Evolutionary conservation across 257 asterid species (phyloP), one percentile per base, ranked within the genome.

Genomic region (Solanum tarijense): DNA sequence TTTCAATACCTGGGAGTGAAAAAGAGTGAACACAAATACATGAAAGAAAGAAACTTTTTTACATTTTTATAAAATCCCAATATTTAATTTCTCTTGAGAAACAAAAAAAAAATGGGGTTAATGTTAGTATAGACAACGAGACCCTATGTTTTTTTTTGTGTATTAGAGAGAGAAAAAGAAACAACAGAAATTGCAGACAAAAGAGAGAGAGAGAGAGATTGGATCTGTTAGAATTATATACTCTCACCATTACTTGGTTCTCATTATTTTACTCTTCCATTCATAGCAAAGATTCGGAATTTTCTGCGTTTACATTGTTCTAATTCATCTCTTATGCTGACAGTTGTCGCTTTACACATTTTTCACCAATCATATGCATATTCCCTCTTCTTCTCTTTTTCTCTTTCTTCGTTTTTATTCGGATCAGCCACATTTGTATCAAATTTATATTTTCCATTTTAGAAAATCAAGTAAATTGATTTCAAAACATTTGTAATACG

Each of bases 181-280:
- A 79, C 12, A 60, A 43, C 16, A 79, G 39, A 79, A 79, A 79
- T 79, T 29, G 69, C 31, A 48, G 43, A 48, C 69, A 76, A 76
- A 6, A 3, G 43, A 32, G 82, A 36, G 48, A 43, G 43, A 46
- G 60, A 14, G 55, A 75, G 34, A 76, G 7, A 18, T 27, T 48
- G 89, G 89, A 91, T 90, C 92, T 91, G 85, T 90, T 7, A 58
- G 66, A 58, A 20, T 58, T 58, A 58, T 58, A 20, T 20, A 58
- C 25, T 58, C 66, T 58, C 25, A 58, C 66, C 66, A 58, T 58
- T 58, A 55, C 65, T 55, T 55, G 65, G 65, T 55, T 55, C 60
- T 43, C 35, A 76, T 76, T 76, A 35, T 74, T 76, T 43, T 20
- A 13, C 29, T 32, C 83, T 88, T 79, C 65, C 65, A 74, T n/a